These are phyloP conservation scores for Salisapilia sapeloensis DNA, from an alignment of 352 stramenopile genomes.

Conservation along the genomic window DNA sequence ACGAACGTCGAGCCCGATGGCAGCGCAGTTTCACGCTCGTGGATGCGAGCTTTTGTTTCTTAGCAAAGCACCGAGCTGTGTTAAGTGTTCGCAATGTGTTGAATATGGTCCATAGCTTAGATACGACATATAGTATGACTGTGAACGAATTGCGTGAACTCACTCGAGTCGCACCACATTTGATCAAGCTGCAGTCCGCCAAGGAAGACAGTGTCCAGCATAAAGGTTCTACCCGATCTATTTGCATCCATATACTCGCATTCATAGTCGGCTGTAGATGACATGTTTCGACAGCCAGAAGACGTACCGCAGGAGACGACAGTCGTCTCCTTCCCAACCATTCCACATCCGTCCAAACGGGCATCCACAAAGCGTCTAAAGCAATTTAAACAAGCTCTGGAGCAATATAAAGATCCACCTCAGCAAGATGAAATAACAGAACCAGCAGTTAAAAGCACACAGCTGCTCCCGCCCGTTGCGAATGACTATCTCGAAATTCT, in stretches of 20 bases:
- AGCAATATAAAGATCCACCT: conserved; percentile 2
- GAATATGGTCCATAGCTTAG: conserved; percentile 40
- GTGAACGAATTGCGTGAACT: conserved; percentile 19
- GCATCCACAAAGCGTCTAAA: conserved; percentile 32
- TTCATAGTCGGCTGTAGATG: conserved; percentile 8
- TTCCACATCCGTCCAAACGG: conserved; percentile 33
- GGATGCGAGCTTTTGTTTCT: conserved; percentile 50
- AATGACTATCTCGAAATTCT: conserved; percentile 24
- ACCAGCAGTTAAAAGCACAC: conserved; percentile 3
- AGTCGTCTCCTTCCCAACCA: conserved; percentile 38
- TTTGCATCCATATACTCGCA: neutral
- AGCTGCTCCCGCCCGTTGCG: neutral
- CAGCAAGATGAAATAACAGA: neutral
- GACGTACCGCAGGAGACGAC: conserved; percentile 8
- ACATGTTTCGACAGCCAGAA: conserved; percentile 15
- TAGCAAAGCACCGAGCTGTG: conserved; percentile 19
- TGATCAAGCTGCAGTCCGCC: conserved; percentile 17
- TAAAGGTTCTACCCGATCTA: conserved; percentile 4
- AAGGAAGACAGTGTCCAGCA: conserved; percentile 11
- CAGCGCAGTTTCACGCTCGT: conserved; percentile 41
- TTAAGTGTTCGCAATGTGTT: conserved; percentile 34
- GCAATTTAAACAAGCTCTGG: conserved; percentile 30
- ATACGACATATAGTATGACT: conserved; percentile 14
- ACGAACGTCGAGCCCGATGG: too few relatives aligned
- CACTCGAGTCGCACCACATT: conserved; percentile 18